A percentile compares a stretch with the other conserved stretches of the same genome.
Conservation (phyloP, 495 filamentous ascomycete species). For the Tuber aestivum region DNA sequence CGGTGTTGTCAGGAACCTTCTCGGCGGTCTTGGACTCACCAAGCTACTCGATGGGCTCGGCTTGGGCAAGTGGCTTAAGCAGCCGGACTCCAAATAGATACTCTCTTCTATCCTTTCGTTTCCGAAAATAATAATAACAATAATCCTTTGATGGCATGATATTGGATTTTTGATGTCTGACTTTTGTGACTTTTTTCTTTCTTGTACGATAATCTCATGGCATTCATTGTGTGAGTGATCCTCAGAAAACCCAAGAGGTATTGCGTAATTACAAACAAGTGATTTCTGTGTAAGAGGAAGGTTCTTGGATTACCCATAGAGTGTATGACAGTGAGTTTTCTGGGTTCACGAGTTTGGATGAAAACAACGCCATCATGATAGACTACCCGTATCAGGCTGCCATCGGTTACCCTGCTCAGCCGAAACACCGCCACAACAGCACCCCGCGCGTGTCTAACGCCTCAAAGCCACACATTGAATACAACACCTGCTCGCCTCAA, state of each 20-base stretch:
- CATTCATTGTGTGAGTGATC: neutral
- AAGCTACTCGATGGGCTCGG: constrained; percentile 71
- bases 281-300: neutral
- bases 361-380: neutral
- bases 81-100: neutral
- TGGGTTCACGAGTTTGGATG: too few relatives aligned
- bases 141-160: neutral
- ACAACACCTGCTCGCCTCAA: neutral
- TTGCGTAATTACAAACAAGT: neutral
- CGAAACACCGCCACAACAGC: neutral
- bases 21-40: constrained; percentile 73
- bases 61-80: constrained; percentile 48
- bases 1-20: constrained; percentile 67
- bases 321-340: neutral
- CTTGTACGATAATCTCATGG: neutral
- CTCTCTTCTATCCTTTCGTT: neutral
- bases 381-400: too few relatives aligned
- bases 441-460: neutral
- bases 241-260: neutral
- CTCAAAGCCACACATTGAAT: neutral
- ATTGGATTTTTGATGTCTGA: neutral
- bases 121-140: neutral
- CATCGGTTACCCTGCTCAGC: neutral
- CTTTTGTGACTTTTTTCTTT: neutral
- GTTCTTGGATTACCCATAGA: neutral